Evolutionary conservation across 345 rosid species (phyloP).

Genomic region (Citrus glauca): DNA sequence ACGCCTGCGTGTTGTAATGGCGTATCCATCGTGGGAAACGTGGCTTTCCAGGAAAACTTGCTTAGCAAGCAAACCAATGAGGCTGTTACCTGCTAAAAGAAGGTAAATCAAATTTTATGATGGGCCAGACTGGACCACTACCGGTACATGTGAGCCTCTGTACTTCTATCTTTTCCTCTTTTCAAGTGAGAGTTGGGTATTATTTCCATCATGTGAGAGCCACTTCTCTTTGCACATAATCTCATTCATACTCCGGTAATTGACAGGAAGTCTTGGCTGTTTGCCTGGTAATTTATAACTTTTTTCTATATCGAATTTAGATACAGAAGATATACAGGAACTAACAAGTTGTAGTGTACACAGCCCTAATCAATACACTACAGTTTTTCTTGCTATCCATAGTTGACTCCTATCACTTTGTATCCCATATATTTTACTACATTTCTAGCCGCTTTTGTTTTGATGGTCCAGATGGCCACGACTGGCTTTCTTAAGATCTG

Average conservation of each 20-base stretch:
- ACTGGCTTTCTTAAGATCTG: neutral
- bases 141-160: too few species aligned
- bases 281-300: too few species aligned
- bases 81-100: too few species aligned
- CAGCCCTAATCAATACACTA: neutral
- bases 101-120: too few species aligned
- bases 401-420: neutral
- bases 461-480: neutral
- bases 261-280: too few species aligned
- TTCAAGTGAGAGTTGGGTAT: too few species aligned
- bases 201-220: too few species aligned
- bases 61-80: too few species aligned
- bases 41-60: neutral
- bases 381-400: neutral
- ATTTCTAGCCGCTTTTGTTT: neutral
- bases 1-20: slow-evolving; percentile 50
- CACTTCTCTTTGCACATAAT: too few species aligned
- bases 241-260: too few species aligned
- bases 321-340: neutral
- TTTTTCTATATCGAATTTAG: neutral
- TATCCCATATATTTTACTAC: neutral
- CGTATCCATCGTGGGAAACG: neutral
- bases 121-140: too few species aligned
- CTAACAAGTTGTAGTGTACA: neutral
- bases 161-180: too few species aligned